Percentiles rank a stretch among this genome's conserved stretches.
Evolutionary conservation across 208 protist species (phyloP).

Genomic region (Angomonas ambiguus): DNA sequence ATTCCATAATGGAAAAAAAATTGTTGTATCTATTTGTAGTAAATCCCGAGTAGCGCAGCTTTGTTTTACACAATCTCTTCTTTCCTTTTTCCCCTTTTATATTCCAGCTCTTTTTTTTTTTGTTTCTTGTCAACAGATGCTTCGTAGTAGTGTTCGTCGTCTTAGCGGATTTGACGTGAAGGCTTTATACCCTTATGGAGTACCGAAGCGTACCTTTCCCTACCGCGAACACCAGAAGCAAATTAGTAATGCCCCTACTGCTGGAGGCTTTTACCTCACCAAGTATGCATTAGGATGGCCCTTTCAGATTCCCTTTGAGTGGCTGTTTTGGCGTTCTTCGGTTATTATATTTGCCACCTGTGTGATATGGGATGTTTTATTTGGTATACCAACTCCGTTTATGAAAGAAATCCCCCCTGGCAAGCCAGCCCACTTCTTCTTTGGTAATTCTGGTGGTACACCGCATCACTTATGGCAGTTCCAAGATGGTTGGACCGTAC

Average conservation of each 20-base stretch:
- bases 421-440: slow-evolving; percentile 81
- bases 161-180: slow-evolving; percentile 75
- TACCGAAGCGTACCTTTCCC: slow-evolving; percentile 86
- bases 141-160: slow-evolving; percentile 37
- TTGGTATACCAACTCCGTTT: slow-evolving; percentile 73
- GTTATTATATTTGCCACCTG: slow-evolving; percentile 58
- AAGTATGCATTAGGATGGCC: slow-evolving; percentile 84
- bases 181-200: slow-evolving; percentile 76
- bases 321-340: slow-evolving; percentile 83
- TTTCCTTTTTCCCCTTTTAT: slow-evolving; percentile 3
- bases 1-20: not conserved
- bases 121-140: slow-evolving; percentile 37
- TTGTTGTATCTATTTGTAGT: not conserved
- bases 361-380: slow-evolving; percentile 80
- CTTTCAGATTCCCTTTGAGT: slow-evolving; percentile 89
- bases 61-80: not conserved
- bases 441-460: slow-evolving; percentile 70
- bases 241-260: slow-evolving; percentile 72
- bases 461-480: slow-evolving; percentile 88
- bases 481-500: slow-evolving; percentile 88
- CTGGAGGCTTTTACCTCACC: slow-evolving; percentile 79
- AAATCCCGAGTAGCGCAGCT: not conserved
- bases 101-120: slow-evolving; percentile 2
- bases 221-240: slow-evolving; percentile 86
- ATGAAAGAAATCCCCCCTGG: slow-evolving; percentile 83